Evolutionary conservation across 176 grass and related monocot species (phyloP), one percentile per base, ranked within the genome.

Genomic region (Oryza glumipatula): DNA sequence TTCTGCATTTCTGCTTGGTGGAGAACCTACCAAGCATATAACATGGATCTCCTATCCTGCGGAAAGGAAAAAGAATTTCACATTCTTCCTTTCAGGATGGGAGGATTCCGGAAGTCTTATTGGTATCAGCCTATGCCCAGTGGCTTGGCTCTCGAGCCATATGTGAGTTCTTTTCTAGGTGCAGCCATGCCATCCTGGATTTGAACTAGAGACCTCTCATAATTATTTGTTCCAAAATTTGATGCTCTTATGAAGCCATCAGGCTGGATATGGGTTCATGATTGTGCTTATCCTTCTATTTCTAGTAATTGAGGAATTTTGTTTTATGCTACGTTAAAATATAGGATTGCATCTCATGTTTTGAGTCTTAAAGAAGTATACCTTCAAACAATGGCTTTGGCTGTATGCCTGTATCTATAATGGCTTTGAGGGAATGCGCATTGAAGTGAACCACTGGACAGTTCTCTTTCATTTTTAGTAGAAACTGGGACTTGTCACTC

Each of bases 201-300:
- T 56, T 56, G 52, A 56, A 19, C 16, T 56, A 56, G 52, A 19
- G 52, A 19, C 36, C 54, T 74, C 21, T 64, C 16, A 15, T 38
- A 81, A 32, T 11, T 67, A 41, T 16, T 49, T 76, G 65, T 71
- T 81, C 23, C 30, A 72, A 69, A 67, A 8, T n/a, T 72, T 72
- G 43, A 39, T 85, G 43, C 70, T 63, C 6, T 65, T 67, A 23
- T 15, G 9, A 72, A 71, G 9, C 21, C 2, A 24, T 83, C 38
- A 16, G 33, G 26, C 26, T 2, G 14, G 14, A 64, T 82, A 33
- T 16, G 13, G 32, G 58, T 67, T 74, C 15, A 48, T 58, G 58
- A 47, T 67, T 15, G 13, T 74, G n/a, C 17, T 51, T 66, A 74
- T n/a, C 28, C 33, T 67, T 68, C 52, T 56, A 56, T 7, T 61